A percentile compares a stretch with the other conserved stretches of the same genome.
These are phyloP conservation scores for Asterophora lycoperdoides DNA, from an alignment of 768 basidiomycete genomes.

Conservation along the genomic window DNA sequence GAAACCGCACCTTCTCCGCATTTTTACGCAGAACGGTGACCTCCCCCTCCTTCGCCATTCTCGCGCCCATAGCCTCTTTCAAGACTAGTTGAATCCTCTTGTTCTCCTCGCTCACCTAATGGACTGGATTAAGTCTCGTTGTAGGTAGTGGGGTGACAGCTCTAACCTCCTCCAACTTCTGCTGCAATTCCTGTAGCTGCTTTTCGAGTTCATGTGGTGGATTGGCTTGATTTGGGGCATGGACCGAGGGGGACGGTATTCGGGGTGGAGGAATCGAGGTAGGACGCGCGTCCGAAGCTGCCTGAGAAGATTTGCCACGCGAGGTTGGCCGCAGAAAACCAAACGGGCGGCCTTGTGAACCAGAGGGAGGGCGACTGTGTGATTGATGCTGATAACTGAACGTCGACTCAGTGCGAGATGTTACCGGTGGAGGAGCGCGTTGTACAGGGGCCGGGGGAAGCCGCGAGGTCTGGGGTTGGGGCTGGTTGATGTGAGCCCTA, in stretches of 20 bases:
- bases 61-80: slow-evolving; percentile 45
- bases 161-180: slow-evolving; percentile 46
- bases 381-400: slow-evolving; percentile 9
- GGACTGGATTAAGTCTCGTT: slow-evolving; percentile 13
- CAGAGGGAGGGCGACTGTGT: slow-evolving; percentile 10
- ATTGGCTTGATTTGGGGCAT: neutral
- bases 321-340: slow-evolving; percentile 1
- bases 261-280: neutral
- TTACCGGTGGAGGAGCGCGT: neutral
- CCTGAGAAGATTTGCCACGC: neutral
- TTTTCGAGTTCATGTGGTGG: slow-evolving; percentile 14
- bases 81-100: slow-evolving; percentile 40
- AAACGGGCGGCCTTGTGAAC: slow-evolving; percentile 6
- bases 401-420: neutral
- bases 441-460: neutral
- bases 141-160: slow-evolving; percentile 2
- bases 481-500: neutral
- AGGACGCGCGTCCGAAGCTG: neutral
- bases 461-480: neutral
- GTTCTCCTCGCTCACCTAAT: slow-evolving; percentile 50
- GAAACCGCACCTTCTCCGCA: slow-evolving; percentile 56
- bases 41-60: slow-evolving; percentile 65
- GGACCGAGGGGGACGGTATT: neutral
- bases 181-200: slow-evolving; percentile 28
- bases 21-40: slow-evolving; percentile 59